Evolutionary conservation across 495 filamentous ascomycete species (phyloP), one percentile per base, ranked within the genome.

Genomic region (Neurospora pannonica): DNA sequence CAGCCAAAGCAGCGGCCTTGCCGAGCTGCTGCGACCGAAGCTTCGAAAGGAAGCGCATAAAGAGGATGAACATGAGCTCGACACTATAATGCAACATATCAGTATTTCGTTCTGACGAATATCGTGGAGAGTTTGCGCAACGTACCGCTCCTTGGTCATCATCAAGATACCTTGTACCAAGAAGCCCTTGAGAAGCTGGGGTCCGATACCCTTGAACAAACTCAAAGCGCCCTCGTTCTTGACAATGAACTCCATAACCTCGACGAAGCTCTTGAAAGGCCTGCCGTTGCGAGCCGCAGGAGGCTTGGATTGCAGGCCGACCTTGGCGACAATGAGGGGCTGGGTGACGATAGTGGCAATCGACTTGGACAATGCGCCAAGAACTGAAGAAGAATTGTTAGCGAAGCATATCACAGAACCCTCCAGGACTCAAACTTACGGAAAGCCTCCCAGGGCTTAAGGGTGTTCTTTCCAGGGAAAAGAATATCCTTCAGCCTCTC

Each of bases 61-160:
- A 88, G 24, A 97, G 82, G 76, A 98, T 84, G 83, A 98, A 98
- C 19, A 93, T 76, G 70, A 99, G 86, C 83, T 98, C 96, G 86
- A 98, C 92, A 73, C 95, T 97, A 77, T 67, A 10, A 71, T 46
- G 36, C 60, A 48, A 42, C 17, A 74, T 74, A 76, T 79, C 72
- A 84, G 80, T 62, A 43, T 71, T 15, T 60, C 1, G 17, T 38
- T n/a, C 28, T 28, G 15, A 21, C 34, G 17, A 17, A 17, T n/a
- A 11, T 19, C 1, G 36, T 31, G 48, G 6, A n/a, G 67, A 38
- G 40, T 39, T n/a, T 21, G n/a, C 17, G 24, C 31, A 38, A 82
- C 89, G 75, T 88, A 97, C 94, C 94, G 89, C 83, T 99, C 97
- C 85, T 99, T 99, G 5, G 93, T 97, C 96, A 98, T 99, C 96